Evolutionary conservation across 2,329 filamentous ascomycete genomes (phyloP).

Genomic region (Cladosporium colombiae): DNA sequence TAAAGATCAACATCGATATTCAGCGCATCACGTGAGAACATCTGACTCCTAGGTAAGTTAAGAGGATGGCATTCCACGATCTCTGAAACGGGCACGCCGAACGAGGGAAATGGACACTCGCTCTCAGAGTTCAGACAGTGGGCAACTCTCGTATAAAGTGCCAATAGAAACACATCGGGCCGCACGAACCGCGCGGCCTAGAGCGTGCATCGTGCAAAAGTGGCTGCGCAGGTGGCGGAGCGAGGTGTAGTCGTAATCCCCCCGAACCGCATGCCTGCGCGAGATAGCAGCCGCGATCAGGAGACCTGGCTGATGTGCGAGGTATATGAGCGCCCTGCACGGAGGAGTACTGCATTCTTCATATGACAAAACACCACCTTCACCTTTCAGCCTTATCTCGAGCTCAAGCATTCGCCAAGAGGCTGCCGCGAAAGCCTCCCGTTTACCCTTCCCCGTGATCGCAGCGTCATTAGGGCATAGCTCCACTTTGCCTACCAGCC

Average conservation of each 20-base stretch:
- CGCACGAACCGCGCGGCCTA: not conserved
- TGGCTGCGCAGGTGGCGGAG: slow-evolving; percentile 9
- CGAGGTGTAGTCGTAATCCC: slow-evolving; percentile 5
- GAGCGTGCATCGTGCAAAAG: not conserved
- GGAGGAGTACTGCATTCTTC: not conserved
- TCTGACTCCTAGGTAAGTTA: not conserved
- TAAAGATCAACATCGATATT: no score
- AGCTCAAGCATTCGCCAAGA: slow-evolving; percentile 6
- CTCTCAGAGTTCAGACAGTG: not conserved
- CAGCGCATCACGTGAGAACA: not conserved
- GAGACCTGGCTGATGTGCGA: no score
- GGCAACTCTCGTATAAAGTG: not conserved
- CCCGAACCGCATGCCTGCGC: not conserved
- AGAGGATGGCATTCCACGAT: not conserved
- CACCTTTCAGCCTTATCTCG: not conserved
- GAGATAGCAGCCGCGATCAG: not conserved
- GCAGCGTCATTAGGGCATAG: not conserved
- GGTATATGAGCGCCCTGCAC: not conserved
- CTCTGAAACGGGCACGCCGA: not conserved
- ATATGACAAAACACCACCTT: not conserved
- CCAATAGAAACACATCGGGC: not conserved
- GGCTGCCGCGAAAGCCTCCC: not conserved
- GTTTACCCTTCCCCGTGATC: not conserved
- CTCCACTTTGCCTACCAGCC: not conserved
- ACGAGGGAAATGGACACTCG: not conserved